phyloP scores from a whole-genome alignment of 208 protist species.

The Trypanosoma grayi region DNA sequence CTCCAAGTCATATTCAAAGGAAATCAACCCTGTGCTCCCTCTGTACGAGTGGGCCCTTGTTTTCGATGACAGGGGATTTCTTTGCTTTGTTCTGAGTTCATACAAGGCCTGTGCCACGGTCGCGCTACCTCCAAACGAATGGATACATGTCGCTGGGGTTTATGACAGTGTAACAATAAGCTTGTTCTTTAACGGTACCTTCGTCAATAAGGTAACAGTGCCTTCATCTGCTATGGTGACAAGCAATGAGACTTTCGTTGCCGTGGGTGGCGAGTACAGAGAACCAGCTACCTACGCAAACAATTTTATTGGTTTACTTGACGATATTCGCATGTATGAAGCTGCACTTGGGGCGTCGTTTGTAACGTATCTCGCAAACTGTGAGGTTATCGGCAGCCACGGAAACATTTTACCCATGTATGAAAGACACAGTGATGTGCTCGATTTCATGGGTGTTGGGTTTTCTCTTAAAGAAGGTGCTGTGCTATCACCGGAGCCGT shows the following conservation, averaged over 20 bases:
- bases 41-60: slow-evolving; percentile 7
- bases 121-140: background rate
- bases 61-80: background rate
- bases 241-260: slow-evolving; percentile 2
- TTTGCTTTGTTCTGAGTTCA: slow-evolving; percentile 3
- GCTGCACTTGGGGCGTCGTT: background rate
- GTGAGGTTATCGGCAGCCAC: background rate
- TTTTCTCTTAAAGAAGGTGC: background rate
- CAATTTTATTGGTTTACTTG: slow-evolving; percentile 6
- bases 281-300: background rate
- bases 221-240: background rate
- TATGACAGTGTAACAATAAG: background rate
- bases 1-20: slow-evolving; percentile 7
- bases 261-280: slow-evolving; percentile 5
- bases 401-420: slow-evolving; percentile 1
- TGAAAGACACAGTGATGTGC: background rate
- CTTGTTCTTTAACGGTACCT: background rate
- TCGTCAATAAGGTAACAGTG: background rate
- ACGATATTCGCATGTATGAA: slow-evolving; percentile 7
- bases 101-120: background rate
- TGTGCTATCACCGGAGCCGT: background rate
- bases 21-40: background rate
- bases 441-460: background rate
- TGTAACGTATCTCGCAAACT: slow-evolving; percentile 1
- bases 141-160: slow-evolving; percentile 1